Conservation (phyloP, 176 grass and related monocot species). For the Hsuehochloa calcarea region DNA sequence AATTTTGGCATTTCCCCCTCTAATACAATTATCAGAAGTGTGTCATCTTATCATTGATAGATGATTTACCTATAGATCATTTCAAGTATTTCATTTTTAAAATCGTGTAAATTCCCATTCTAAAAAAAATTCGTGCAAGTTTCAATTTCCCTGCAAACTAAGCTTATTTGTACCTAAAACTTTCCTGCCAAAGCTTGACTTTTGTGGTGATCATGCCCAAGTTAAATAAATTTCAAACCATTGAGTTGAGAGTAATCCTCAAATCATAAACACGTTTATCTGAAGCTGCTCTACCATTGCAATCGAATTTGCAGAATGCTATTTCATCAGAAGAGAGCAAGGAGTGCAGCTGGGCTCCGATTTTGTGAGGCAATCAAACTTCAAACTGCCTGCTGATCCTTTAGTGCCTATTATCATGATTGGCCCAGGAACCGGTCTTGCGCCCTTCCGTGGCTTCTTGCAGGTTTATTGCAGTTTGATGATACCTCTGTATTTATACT, state of each 20-base stretch:
- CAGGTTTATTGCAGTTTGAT: slow-evolving; percentile 42
- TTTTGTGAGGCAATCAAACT: slow-evolving; percentile 91
- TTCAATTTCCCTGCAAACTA: slow-evolving; percentile 1
- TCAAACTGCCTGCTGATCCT: slow-evolving; percentile 77
- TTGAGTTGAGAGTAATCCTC: not conserved
- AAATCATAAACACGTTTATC: not conserved
- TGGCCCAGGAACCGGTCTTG: slow-evolving; percentile 85
- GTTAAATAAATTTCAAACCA: not conserved
- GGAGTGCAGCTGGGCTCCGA: slow-evolving; percentile 70
- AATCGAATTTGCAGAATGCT: slow-evolving; percentile 55
- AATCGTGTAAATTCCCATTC: not conserved
- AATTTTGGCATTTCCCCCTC: not conserved
- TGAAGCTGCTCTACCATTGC: slow-evolving; percentile 18
- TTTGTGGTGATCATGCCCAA: not conserved
- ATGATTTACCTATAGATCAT: slow-evolving; percentile 3
- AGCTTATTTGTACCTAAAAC: slow-evolving; percentile 15
- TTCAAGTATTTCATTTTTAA: not conserved
- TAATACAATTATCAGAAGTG: not conserved
- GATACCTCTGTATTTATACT: not conserved
- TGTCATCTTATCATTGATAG: not conserved
- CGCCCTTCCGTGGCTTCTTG: slow-evolving; percentile 91
- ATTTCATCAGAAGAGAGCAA: slow-evolving; percentile 56
- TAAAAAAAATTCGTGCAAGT: not conserved
- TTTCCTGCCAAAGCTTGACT: not conserved
- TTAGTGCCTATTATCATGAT: slow-evolving; percentile 78